Conservation (phyloP, 2,329 filamentous ascomycete species). For the Microcyclosporella mali region DNA sequence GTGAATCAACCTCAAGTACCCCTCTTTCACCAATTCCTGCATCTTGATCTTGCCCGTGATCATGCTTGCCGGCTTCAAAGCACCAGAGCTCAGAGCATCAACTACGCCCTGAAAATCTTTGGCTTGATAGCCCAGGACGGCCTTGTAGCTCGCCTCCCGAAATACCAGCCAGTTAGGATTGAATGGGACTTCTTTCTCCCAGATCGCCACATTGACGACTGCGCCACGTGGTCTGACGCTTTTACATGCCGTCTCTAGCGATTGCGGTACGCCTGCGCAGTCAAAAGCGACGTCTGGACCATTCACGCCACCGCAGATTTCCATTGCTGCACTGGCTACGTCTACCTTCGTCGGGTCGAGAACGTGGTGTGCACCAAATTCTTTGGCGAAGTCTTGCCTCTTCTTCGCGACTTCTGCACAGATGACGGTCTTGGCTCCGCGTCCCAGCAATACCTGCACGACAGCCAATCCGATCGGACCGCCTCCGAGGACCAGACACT, state of each 20-base stretch:
- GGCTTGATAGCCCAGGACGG: conserved; percentile 46
- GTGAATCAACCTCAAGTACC: conserved; percentile 51
- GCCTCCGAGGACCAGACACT: conserved; percentile 53
- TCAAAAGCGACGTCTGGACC: conserved; percentile 58
- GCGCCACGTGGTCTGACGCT: conserved; percentile 50
- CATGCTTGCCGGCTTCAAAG: conserved; percentile 50
- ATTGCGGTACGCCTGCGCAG: conserved; percentile 53
- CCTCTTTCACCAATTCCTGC: conserved; percentile 52
- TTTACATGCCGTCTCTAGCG: conserved; percentile 39
- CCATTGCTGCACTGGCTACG: conserved; percentile 40
- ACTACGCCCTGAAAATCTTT: conserved; percentile 55
- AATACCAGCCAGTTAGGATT: conserved; percentile 50
- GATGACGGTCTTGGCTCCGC: conserved; percentile 50
- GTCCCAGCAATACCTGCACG: conserved; percentile 52
- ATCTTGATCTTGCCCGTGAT: conserved; percentile 55
- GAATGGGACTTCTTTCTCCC: conserved; percentile 50
- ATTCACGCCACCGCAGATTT: conserved; percentile 41
- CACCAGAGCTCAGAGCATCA: conserved; percentile 26
- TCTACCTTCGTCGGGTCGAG: conserved; percentile 49
- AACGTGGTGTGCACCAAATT: conserved; percentile 52
- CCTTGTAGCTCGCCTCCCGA: conserved; percentile 48
- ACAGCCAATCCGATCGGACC: conserved; percentile 57
- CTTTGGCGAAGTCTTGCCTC: conserved; percentile 46
- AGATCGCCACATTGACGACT: conserved; percentile 60
- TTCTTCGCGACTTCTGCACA: conserved; percentile 50